phyloP scores from a whole-genome alignment of 2,329 filamentous ascomycete genomes.

The Neonectria punicea region DNA sequence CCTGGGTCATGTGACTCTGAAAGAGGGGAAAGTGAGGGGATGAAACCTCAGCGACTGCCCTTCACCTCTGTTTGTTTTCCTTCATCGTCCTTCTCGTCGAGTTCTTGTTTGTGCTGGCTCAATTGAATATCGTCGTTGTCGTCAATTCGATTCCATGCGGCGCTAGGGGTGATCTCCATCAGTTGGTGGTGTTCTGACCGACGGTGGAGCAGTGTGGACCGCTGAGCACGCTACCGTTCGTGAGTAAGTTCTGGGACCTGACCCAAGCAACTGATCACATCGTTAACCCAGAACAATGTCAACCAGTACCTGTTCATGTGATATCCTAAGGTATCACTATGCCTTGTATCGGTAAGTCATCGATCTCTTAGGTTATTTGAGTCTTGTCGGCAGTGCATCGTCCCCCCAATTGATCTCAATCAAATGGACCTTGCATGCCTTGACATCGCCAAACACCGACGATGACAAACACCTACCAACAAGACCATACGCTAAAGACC shows the following conservation, averaged over 20 bases:
- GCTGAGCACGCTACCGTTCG: constrained; percentile 6
- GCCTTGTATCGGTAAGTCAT: neutral
- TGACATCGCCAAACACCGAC: neutral
- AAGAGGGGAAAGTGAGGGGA: constrained; percentile 47
- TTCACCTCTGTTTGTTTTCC: constrained; percentile 25
- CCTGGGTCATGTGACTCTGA: constrained; percentile 45
- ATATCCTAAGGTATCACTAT: neutral
- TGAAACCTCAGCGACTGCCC: constrained; percentile 38
- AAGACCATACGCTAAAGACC: neutral
- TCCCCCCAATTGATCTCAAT: neutral
- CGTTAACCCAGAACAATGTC: neutral
- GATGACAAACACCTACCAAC: neutral
- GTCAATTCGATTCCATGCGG: constrained; percentile 22
- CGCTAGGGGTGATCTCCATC: constrained; percentile 18
- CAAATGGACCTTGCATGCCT: neutral
- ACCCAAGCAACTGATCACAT: neutral
- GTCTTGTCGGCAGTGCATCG: neutral
- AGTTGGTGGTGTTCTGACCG: constrained; percentile 5
- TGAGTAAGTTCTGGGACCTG: constrained; percentile 6
- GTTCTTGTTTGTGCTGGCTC: constrained; percentile 19
- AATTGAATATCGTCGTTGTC: constrained; percentile 8
- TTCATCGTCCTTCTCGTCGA: constrained; percentile 10
- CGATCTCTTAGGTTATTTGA: neutral
- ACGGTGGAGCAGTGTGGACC: constrained; percentile 24
- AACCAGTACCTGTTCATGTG: neutral